Percentiles rank a stretch among this genome's conserved stretches.
Conservation (phyloP, 2,329 filamentous ascomycete species). For the Botrytis byssoidea region DNA sequence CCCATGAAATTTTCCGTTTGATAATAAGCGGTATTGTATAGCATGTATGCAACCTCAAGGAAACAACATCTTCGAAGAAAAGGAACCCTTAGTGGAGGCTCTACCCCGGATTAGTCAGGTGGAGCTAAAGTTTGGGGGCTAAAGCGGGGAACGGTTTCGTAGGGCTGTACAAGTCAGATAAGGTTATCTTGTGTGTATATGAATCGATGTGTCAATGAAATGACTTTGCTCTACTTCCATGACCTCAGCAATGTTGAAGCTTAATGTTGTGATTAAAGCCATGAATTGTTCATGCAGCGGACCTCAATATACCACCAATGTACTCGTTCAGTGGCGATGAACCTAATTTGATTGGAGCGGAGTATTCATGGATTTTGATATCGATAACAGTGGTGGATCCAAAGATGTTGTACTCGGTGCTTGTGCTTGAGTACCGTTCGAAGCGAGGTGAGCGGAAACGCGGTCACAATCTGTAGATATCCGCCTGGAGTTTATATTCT, state of each 20-base stretch:
- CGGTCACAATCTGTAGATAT: neutral
- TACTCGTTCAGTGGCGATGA: neutral
- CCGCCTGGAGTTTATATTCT: neutral
- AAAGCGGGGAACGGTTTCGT: neutral
- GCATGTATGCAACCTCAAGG: neutral
- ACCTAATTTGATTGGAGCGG: neutral
- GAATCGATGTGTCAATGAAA: slow-evolving; percentile 9
- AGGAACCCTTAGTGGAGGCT: neutral
- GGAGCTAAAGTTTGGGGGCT: neutral
- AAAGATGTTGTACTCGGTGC: neutral
- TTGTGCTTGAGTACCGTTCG: neutral
- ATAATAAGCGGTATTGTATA: neutral
- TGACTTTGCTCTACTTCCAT: neutral
- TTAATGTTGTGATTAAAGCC: slow-evolving; percentile 1
- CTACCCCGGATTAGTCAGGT: slow-evolving; percentile 15
- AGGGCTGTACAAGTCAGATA: neutral
- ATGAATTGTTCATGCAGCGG: slow-evolving; percentile 11
- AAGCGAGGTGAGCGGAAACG: neutral
- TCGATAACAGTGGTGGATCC: slow-evolving; percentile 9
- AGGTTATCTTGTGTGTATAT: neutral
- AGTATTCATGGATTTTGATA: neutral
- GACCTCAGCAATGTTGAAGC: neutral
- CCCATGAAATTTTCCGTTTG: neutral
- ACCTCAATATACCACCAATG: neutral
- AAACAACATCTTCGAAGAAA: neutral